These are phyloP conservation scores for Eutypella sp. DNA, from an alignment of 2,329 filamentous ascomycete species.

Conservation along the genomic window DNA sequence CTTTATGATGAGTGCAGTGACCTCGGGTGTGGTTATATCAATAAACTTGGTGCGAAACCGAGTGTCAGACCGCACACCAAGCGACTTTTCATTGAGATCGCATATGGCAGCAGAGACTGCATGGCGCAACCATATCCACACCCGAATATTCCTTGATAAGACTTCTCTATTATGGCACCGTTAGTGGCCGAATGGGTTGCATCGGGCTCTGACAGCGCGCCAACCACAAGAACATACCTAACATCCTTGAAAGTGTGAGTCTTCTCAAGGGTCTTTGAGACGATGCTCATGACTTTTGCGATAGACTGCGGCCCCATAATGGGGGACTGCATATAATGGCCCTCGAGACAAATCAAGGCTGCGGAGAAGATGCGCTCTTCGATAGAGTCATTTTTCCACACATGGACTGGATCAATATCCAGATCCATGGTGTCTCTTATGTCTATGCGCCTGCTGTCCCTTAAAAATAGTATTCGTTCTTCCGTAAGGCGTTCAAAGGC, in stretches of 20 bases:
- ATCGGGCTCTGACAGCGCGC: not conserved
- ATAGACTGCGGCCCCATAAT: slow-evolving; percentile 54
- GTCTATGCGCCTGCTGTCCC: not conserved
- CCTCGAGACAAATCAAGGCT: slow-evolving; percentile 57
- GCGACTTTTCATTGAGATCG: slow-evolving; percentile 53
- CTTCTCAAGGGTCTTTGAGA: slow-evolving; percentile 58
- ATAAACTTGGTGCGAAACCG: slow-evolving; percentile 47
- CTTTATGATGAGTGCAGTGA: slow-evolving; percentile 57
- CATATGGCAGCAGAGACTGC: slow-evolving; percentile 59
- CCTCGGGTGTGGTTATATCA: slow-evolving; percentile 56
- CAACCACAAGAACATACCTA: slow-evolving; percentile 36
- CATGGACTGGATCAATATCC: slow-evolving; percentile 19
- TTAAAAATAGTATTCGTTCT: too few species aligned
- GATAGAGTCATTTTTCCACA: slow-evolving; percentile 44
- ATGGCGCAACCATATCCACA: slow-evolving; percentile 61
- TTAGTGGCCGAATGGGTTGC: slow-evolving; percentile 1
- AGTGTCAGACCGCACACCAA: slow-evolving; percentile 49
- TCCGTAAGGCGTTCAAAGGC: too few species aligned
- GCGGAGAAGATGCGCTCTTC: slow-evolving; percentile 60
- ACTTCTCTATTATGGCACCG: slow-evolving; percentile 40
- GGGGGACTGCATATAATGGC: slow-evolving; percentile 53
- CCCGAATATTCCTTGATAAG: slow-evolving; percentile 57
- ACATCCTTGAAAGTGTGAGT: slow-evolving; percentile 58
- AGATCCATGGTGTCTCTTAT: slow-evolving; percentile 12
- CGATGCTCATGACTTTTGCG: slow-evolving; percentile 50